Evolutionary conservation across 257 asterid genomes (phyloP), one percentile per base, ranked within the genome.

Genomic region (Fraxinus pennsylvanica): DNA sequence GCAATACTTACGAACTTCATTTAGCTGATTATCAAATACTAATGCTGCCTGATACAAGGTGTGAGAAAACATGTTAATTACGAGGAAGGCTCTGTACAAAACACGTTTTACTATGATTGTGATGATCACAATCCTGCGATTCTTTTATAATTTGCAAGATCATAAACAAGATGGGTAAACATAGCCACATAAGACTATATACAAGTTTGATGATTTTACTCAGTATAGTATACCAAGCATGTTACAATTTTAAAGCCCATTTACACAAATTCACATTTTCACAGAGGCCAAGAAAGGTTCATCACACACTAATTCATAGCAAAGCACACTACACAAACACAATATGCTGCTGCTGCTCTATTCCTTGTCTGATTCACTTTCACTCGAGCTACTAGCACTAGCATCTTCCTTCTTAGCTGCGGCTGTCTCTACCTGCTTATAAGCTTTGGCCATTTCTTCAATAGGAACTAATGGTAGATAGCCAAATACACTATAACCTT

Each of bases 391-490:
- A 39, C 71, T 38, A 0, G 59, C 68, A 39, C 71, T 38, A 0
- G 59, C 68, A 65, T 84, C 91, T 9, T 74, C 84, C 71, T 91
- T 88, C 89, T 90, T 88, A 0, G 39, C 57, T 14, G 76, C 90
- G 0, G 82, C 90, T 0, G 86, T 83, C 81, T 89, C 94, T 25
- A 83, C 88, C 79, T 88, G 92, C 81, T 89, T 87, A 33, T 91
- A 91, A 0, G 92, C 97, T 85, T 86, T 87, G 19, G 45, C 76
- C 45, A 92, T 80, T 66, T 90, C 97, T 17, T 90, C 96, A n/a
- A 90, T 84, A 2, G 98, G 97, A 22, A 94, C 86, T 33, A 81
- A 73, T 0, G 97, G 98, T 3, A 86, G 77, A 54, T 91, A 91
- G 50, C 82, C 74, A 33, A 89, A 85, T 10, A 88, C 21, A 30